phyloP scores from a whole-genome alignment of 345 rosid species.

The Eucalyptus marginata region DNA sequence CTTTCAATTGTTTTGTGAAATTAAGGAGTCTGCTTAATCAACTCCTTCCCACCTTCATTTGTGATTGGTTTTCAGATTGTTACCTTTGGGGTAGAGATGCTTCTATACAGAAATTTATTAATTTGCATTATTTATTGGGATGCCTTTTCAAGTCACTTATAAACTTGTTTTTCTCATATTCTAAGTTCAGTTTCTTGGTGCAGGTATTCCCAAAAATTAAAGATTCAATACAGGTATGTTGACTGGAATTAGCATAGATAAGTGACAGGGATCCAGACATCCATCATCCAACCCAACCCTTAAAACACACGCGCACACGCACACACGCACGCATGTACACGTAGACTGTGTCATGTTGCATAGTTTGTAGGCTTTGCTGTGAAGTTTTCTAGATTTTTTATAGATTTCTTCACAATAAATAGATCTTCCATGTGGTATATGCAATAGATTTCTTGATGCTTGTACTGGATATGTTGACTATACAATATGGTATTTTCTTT shows the following conservation, averaged over 20 bases:
- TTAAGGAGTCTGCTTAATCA: background rate
- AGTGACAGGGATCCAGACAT: background rate
- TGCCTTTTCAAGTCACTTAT: background rate
- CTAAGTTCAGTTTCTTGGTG: conserved; percentile 10
- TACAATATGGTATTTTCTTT: background rate
- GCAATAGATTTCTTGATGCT: background rate
- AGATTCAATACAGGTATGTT: conserved; percentile 66
- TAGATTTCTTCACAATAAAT: background rate
- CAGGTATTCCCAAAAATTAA: conserved; percentile 93
- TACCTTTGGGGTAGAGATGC: background rate
- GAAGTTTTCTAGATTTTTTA: background rate
- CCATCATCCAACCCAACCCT: background rate
- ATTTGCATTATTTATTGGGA: background rate
- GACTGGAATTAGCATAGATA: background rate
- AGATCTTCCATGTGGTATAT: background rate
- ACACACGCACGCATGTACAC: background rate
- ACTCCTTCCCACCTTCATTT: background rate
- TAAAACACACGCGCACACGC: background rate
- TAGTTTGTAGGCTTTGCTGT: background rate
- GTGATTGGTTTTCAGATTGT: background rate
- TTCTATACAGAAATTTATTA: background rate
- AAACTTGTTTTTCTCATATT: background rate
- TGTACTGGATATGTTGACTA: background rate
- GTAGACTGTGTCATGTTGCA: background rate
- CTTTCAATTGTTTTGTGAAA: background rate